A percentile compares a stretch with the other conserved stretches of the same genome.
These are phyloP conservation scores for Leccinum obscurum DNA, from an alignment of 768 basidiomycete species.

Conservation along the genomic window DNA sequence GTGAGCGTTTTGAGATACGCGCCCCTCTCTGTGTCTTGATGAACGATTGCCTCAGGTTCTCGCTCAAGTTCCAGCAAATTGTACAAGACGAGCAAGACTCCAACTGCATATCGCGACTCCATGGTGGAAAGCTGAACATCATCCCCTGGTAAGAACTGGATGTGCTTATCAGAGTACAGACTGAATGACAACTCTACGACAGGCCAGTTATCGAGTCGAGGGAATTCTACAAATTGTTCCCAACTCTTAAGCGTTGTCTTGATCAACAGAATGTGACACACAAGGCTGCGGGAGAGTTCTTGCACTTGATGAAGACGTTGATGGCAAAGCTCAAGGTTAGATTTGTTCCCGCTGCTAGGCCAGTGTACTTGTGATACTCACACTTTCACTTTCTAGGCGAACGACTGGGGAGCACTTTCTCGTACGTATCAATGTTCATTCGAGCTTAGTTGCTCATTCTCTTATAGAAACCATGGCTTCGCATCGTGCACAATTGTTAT, in stretches of 20 bases:
- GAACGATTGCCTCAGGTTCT: constrained; percentile 41
- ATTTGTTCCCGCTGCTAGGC: neutral
- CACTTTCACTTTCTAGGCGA: constrained; percentile 38
- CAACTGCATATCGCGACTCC: constrained; percentile 62
- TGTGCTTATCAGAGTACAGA: neutral
- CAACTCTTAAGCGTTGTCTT: constrained; percentile 43
- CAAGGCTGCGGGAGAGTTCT: constrained; percentile 50
- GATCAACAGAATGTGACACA: constrained; percentile 51
- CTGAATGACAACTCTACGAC: neutral
- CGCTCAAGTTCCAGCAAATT: constrained; percentile 57
- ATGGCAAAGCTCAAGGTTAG: constrained; percentile 66
- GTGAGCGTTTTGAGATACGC: constrained; percentile 33
- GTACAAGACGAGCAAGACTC: constrained; percentile 57
- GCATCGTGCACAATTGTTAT: constrained; percentile 45
- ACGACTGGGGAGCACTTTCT: constrained; percentile 63
- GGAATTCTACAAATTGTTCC: constrained; percentile 56
- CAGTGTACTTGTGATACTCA: neutral
- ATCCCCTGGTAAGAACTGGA: constrained; percentile 47
- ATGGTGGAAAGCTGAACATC: constrained; percentile 53
- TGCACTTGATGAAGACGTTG: constrained; percentile 56
- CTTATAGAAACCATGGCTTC: constrained; percentile 45
- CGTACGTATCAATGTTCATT: constrained; percentile 33
- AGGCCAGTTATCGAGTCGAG: constrained; percentile 59
- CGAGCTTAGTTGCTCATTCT: neutral
- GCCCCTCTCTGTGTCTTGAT: neutral